Evolutionary conservation across 495 filamentous ascomycete species (phyloP).

Genomic region (Penicillium bovifimosum): DNA sequence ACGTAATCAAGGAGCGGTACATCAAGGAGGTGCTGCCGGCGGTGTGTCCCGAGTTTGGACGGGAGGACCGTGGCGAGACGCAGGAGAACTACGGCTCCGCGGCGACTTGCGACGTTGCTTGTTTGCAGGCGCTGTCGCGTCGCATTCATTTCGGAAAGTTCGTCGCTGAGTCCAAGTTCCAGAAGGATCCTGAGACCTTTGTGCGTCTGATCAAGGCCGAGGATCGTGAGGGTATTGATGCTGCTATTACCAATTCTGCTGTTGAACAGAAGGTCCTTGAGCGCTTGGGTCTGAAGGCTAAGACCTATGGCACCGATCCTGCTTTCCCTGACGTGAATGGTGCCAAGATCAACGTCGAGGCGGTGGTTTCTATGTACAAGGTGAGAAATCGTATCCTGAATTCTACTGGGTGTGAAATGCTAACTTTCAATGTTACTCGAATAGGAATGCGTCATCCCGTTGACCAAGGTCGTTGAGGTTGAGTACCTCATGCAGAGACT

Average conservation of each 20-base stretch:
- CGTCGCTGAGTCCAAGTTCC: slow-evolving; percentile 97
- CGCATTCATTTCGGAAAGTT: slow-evolving; percentile 98
- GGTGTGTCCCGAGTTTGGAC: slow-evolving; percentile 66
- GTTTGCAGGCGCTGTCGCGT: slow-evolving; percentile 84
- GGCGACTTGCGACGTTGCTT: slow-evolving; percentile 84
- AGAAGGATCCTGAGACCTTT: slow-evolving; percentile 72
- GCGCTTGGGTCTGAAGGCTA: slow-evolving; percentile 81
- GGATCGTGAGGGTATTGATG: slow-evolving; percentile 76
- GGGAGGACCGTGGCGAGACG: slow-evolving; percentile 74
- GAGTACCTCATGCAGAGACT: slow-evolving; percentile 96
- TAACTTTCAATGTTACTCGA: slow-evolving; percentile 15
- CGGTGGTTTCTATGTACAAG: slow-evolving; percentile 91
- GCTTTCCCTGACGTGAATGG: slow-evolving; percentile 50
- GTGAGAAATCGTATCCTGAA: slow-evolving; percentile 31
- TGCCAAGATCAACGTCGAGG: slow-evolving; percentile 84
- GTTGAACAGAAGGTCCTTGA: slow-evolving; percentile 93
- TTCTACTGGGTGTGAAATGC: background rate
- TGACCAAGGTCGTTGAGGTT: slow-evolving; percentile 96
- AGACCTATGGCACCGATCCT: slow-evolving; percentile 92
- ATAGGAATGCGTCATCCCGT: slow-evolving; percentile 86
- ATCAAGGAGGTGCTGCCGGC: slow-evolving; percentile 74
- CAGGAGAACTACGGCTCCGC: slow-evolving; percentile 94
- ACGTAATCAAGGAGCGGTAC: slow-evolving; percentile 79
- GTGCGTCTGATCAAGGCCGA: slow-evolving; percentile 70
- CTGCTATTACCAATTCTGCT: slow-evolving; percentile 80